phyloP scores from a whole-genome alignment of 257 asterid species.

The Apocynum venetum region DNA sequence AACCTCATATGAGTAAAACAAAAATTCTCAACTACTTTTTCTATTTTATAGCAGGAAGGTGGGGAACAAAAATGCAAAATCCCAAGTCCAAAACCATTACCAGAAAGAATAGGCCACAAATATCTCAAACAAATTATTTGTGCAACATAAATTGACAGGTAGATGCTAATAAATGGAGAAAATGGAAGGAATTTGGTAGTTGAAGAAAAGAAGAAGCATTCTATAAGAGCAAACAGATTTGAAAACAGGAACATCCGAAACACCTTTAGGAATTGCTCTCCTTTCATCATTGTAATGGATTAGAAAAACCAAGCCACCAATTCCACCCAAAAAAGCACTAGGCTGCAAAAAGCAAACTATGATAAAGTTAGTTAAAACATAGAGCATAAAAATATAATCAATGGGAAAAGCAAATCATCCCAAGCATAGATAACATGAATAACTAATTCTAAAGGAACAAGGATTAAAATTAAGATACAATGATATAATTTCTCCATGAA shows the following conservation, averaged over 20 bases:
- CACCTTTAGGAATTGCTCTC: constrained; percentile 89
- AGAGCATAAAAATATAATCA: constrained; percentile 4
- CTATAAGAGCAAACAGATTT: background rate
- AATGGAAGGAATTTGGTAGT: background rate
- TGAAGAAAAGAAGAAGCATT: background rate
- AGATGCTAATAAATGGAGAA: background rate
- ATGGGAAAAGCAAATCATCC: background rate
- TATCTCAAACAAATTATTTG: background rate
- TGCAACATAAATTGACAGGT: background rate
- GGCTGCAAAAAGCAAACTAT: constrained; percentile 70
- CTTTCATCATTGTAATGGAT: constrained; percentile 80
- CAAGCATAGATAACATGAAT: constrained; percentile 14
- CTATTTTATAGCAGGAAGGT: background rate
- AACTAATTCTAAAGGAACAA: constrained; percentile 23
- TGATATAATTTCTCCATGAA: constrained; percentile 47
- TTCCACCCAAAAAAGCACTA: constrained; percentile 62
- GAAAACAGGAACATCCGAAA: background rate
- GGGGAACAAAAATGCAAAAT: background rate
- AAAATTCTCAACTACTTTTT: background rate
- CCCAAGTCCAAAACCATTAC: background rate
- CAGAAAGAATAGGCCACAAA: background rate
- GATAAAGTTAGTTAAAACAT: constrained; percentile 29
- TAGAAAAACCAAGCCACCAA: constrained; percentile 58
- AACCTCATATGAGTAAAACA: background rate
- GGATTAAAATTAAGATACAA: constrained; percentile 47